Conservation (phyloP, 2,329 filamentous ascomycete species). For the Thelonectria olida region DNA sequence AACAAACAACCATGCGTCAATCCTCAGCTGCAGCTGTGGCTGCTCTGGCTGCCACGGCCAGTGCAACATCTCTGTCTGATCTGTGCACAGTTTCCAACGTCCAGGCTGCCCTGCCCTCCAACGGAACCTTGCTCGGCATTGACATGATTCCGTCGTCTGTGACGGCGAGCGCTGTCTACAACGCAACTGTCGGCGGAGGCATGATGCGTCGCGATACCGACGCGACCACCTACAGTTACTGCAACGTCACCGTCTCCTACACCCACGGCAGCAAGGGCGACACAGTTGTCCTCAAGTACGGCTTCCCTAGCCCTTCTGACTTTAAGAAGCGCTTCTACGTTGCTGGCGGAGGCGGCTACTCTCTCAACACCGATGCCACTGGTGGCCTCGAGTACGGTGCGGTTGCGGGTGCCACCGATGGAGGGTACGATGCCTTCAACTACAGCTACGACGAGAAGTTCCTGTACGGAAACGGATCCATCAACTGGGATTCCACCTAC, state of each 20-base stretch:
- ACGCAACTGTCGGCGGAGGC: constrained; percentile 29
- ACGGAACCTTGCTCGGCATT: constrained; percentile 26
- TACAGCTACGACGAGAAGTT: constrained; percentile 49
- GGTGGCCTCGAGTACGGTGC: constrained; percentile 53
- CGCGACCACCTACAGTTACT: constrained; percentile 40
- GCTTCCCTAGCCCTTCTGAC: constrained; percentile 45
- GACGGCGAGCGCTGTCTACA: constrained; percentile 41
- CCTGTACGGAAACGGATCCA: constrained; percentile 57
- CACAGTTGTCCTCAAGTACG: constrained; percentile 46
- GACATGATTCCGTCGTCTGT: constrained; percentile 51
- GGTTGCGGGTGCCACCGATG: constrained; percentile 51
- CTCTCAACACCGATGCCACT: constrained; percentile 41
- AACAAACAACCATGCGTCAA: constrained; percentile 15
- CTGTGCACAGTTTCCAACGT: constrained; percentile 33
- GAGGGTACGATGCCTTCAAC: constrained; percentile 54
- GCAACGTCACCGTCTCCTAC: constrained; percentile 49
- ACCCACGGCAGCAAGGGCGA: constrained; percentile 45
- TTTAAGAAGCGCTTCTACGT: constrained; percentile 58
- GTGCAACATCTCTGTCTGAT: constrained; percentile 30
- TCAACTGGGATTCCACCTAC: constrained; percentile 59
- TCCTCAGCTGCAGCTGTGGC: constrained; percentile 3
- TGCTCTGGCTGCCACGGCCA: constrained; percentile 21
- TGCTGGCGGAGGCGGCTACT: constrained; percentile 54
- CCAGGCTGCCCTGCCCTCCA: constrained; percentile 32
- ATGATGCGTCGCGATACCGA: constrained; percentile 36